Conservation (phyloP, 2,329 filamentous ascomycete species). For the Magnaporthiopsis poae region DNA sequence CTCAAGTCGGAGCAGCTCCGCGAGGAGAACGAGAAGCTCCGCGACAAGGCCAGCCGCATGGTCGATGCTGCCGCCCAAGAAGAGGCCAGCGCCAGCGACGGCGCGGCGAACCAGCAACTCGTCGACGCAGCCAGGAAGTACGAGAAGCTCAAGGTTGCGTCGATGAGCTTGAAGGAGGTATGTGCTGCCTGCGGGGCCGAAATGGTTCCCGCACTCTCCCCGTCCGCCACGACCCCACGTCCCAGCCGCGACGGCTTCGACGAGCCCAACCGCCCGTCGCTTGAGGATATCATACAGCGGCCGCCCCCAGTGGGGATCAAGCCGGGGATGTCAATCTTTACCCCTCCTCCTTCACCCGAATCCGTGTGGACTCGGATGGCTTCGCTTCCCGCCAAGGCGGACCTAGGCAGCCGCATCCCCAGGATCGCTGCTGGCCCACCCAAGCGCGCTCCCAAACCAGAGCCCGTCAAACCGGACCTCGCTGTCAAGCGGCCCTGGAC, state of each 20-base stretch:
- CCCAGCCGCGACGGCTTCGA: neutral
- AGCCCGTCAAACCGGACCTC: neutral
- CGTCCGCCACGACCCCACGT: neutral
- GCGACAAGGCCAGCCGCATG: slow-evolving; percentile 32
- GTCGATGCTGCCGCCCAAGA: slow-evolving; percentile 23
- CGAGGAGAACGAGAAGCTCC: slow-evolving; percentile 36
- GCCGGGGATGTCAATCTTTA: neutral
- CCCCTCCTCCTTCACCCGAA: too few relatives aligned
- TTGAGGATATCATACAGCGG: neutral
- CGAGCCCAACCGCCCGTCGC: too few relatives aligned
- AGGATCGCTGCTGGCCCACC: too few relatives aligned
- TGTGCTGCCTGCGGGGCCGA: neutral
- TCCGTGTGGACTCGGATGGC: neutral
- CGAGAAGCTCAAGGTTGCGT: slow-evolving; percentile 45
- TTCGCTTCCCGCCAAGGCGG: neutral
- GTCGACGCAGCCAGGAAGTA: slow-evolving; percentile 36
- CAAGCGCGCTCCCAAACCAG: neutral
- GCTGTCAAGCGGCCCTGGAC: neutral
- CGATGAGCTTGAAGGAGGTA: slow-evolving; percentile 50
- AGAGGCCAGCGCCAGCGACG: slow-evolving; percentile 19
- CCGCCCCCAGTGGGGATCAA: neutral
- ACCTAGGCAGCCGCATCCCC: too few relatives aligned
- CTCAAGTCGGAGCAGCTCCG: slow-evolving; percentile 39
- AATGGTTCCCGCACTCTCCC: too few relatives aligned
- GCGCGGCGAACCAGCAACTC: slow-evolving; percentile 28